A percentile compares a stretch with the other conserved stretches of the same genome.
Conservation (phyloP, 1,284 basidiomycete genomes). For the Lentinula novae-zelandiae region DNA sequence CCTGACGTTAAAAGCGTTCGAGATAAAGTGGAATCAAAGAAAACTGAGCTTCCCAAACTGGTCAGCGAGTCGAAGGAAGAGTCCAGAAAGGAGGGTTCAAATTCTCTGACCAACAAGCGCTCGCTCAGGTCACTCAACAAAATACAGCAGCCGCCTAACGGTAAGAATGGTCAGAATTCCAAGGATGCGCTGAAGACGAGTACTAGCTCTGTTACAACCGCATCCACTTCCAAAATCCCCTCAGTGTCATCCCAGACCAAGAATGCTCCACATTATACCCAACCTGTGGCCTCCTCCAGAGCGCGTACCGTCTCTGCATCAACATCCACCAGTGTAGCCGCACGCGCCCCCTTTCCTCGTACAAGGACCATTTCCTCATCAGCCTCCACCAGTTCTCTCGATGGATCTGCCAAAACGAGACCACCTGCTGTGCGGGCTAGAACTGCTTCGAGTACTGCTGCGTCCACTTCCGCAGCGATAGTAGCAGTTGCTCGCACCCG, state of each 20-base stretch:
- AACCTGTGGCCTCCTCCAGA: background rate
- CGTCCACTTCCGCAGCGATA: background rate
- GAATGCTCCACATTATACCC: background rate
- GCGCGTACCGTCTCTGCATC: background rate
- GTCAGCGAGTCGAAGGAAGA: background rate
- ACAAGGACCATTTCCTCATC: conserved; percentile 2
- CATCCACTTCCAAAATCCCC: background rate
- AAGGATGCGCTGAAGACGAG: background rate
- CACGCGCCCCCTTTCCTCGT: background rate
- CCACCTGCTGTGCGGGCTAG: background rate
- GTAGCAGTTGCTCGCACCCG: background rate
- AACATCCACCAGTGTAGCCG: background rate
- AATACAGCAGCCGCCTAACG: background rate
- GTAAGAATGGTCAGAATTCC: background rate
- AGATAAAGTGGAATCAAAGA: background rate
- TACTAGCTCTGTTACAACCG: background rate
- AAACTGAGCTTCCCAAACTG: background rate
- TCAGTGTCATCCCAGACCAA: background rate
- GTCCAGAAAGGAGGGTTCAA: background rate
- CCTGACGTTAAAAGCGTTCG: too few relatives aligned
- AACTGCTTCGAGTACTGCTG: background rate
- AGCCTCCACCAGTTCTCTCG: background rate
- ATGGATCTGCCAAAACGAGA: background rate
- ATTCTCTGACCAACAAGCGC: background rate
- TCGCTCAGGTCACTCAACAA: background rate